Percentiles rank a stretch among this genome's conserved stretches.
Evolutionary conservation across 2,329 filamentous ascomycete genomes (phyloP).

Genomic region (Fusarium sterilihyphosum): DNA sequence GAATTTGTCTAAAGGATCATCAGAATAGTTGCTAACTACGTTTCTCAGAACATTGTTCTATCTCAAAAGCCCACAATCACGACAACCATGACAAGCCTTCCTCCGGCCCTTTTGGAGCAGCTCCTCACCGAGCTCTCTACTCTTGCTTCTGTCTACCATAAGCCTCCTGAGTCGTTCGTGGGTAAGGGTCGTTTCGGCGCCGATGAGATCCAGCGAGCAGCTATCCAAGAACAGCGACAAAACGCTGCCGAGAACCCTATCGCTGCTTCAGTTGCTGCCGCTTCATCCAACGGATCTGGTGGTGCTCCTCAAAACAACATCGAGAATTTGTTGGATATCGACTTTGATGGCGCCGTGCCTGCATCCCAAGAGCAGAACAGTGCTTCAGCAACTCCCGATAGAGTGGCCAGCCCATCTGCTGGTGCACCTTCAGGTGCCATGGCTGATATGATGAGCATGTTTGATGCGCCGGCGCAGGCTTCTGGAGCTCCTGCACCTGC

Average conservation of each 20-base stretch:
- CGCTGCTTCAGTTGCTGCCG: constrained; percentile 81
- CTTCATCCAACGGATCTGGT: constrained; percentile 71
- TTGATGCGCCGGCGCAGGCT: constrained; percentile 72
- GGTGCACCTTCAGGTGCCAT: constrained; percentile 58
- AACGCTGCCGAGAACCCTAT: constrained; percentile 94
- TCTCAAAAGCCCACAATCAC: constrained; percentile 95
- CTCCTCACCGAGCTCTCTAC: constrained; percentile 94
- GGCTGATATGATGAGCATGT: constrained; percentile 75
- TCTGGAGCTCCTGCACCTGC: constrained; percentile 51
- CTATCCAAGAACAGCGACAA: constrained; percentile 95
- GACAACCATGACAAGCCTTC: constrained; percentile 91
- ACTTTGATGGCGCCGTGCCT: constrained; percentile 92
- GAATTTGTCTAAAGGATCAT: background rate
- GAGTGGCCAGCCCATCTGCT: constrained; percentile 70
- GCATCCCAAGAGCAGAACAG: constrained; percentile 77
- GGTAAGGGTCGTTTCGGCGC: constrained; percentile 94
- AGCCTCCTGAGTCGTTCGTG: constrained; percentile 96
- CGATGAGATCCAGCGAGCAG: constrained; percentile 92
- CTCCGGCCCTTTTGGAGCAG: constrained; percentile 83
- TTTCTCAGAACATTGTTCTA: constrained; percentile 77
- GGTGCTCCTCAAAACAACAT: constrained; percentile 75
- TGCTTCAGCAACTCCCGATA: constrained; percentile 71
- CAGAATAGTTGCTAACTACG: background rate
- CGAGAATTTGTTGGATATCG: constrained; percentile 95
- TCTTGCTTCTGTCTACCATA: constrained; percentile 97